Evolutionary conservation across 148 eudicot genomes (phyloP), one percentile per base, ranked within the genome.

Genomic region (Pharnaceum exiguum): DNA sequence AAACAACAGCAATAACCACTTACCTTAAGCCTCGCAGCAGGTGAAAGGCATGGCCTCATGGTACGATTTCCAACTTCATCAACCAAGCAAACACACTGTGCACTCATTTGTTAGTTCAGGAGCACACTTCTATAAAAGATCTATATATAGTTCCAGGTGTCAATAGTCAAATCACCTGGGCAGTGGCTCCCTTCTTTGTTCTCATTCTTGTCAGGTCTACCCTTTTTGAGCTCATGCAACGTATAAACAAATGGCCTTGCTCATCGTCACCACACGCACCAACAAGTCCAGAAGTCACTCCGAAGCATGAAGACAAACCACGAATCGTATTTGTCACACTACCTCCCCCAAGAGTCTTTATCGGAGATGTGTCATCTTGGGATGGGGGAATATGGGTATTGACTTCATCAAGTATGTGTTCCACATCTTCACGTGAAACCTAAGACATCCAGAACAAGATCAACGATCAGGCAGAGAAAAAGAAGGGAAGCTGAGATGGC

Each of bases 231-330:
- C 69, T 77, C 96, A 93, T 85, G 55, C 78, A 77, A 45, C 63
- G 66, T n/a, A 74, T 47, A 42, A 93, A 93, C 57, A 83, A 58
- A 31, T 68, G 69, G 17, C 95, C 99, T 71, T 83, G 78, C 13
- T 89, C 91, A 67, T 93, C 95, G 65, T 83, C 82, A 16, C 95
- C 99, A 71, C 81, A 86, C 2, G 96, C 99, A 57, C 99, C 99
- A 26, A 93, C 83, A 33, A 93, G 74, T 26, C 99, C 96, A 51
- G 82, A 79, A 18, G 71, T 64, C 21, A 93, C 48, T 42, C 96
- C 91, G 62, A 93, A 93, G 31, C 96, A 91, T 4, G 96, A 75
- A 47, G 95, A 67, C 45, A 93, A 80, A 52, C 99, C 99, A 69
- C 99, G 76, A 66, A 93, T 76, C 7, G 99, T 93, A 67, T 93